Base-by-base conservation (phyloP, 75 land plant genomes). In the Azolla pinnata region DNA sequence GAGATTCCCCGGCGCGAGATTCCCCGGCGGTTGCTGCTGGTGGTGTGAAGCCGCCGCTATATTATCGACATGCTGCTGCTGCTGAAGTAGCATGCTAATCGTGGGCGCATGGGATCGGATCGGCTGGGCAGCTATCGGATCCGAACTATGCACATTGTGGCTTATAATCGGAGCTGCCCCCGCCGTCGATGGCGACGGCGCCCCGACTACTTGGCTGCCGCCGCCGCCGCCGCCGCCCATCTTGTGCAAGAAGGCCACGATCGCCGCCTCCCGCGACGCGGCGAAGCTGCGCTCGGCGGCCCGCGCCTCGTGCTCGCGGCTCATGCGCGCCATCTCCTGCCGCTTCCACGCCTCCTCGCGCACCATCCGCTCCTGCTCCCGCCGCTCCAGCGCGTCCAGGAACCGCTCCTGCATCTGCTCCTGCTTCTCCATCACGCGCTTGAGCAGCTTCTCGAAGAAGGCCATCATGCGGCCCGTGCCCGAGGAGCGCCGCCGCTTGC, bases 291-390 rank as follows among this genome's bases (percentile, higher is more conserved):
- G 56, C 46, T 75, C 78, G 32, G 65, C 77, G 3, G 69, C 55
- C 23, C 77, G 62, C 1, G 66, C 31, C 33, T 75, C 78, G n/a
- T 65, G 44, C 50, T 75, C 78, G 0, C 65, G 55, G 0, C 47
- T 72, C 64, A 73, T 17, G 9, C 78, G 46, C 0, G 64, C 60
- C 64, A 60, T 40, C 54, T 72, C 78, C 56, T 75, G 76, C 32
- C 64, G 16, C 45, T 61, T 72, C 77, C 77, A 75, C 28, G 69
- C 77, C 31, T 75, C 78, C 8, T 75, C 78, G 23, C 69, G 58
- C n/a, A 40, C 57, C 58, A 64, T 59, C 33, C 77, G 56, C 2
- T 75, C 78, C 26, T 65, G 56, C 21, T 75, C 78, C 1, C 64
- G 44, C 42, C 51, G 50, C 18, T 75, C 76, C 34, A 75, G 51